phyloP scores from a whole-genome alignment of 108 stramenopile species.

The Conticribra guillardii region DNA sequence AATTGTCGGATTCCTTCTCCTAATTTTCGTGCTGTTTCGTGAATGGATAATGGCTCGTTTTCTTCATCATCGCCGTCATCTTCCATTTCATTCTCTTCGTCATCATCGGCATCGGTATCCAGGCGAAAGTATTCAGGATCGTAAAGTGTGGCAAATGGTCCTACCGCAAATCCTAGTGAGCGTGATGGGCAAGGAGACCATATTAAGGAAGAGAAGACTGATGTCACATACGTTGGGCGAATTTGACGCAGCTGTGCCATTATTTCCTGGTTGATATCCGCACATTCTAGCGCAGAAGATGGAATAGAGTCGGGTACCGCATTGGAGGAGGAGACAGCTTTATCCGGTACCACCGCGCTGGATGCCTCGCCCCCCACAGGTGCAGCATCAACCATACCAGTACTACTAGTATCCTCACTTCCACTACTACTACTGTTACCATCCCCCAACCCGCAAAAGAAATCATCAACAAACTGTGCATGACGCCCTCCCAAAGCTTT shows the following conservation, averaged over 20 bases:
- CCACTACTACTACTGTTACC: background rate
- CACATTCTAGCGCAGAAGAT: no score
- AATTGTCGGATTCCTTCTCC: slow-evolving; percentile 87
- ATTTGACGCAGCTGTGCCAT: slow-evolving; percentile 67
- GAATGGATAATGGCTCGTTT: slow-evolving; percentile 31
- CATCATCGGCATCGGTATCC: slow-evolving; percentile 55
- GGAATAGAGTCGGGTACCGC: slow-evolving; percentile 9
- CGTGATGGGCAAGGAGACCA: slow-evolving; percentile 82
- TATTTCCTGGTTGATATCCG: slow-evolving; percentile 27
- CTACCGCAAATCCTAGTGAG: slow-evolving; percentile 84
- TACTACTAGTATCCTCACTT: background rate
- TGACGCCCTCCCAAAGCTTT: slow-evolving; percentile 38
- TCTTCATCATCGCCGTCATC: slow-evolving; percentile 36
- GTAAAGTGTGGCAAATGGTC: slow-evolving; percentile 75
- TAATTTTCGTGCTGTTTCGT: slow-evolving; percentile 53
- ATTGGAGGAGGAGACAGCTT: background rate
- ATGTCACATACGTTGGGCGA: slow-evolving; percentile 65
- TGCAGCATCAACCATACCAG: no score
- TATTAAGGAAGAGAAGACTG: slow-evolving; percentile 62
- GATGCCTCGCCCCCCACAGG: no score
- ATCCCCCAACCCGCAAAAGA: slow-evolving; percentile 38
- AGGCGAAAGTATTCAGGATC: slow-evolving; percentile 84
- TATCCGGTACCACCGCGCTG: background rate
- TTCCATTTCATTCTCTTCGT: slow-evolving; percentile 54
- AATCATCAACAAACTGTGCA: slow-evolving; percentile 38